Evolutionary conservation across 1,139 yeast species (phyloP), one percentile per base, ranked within the genome.

Genomic region (Candida sojae): DNA sequence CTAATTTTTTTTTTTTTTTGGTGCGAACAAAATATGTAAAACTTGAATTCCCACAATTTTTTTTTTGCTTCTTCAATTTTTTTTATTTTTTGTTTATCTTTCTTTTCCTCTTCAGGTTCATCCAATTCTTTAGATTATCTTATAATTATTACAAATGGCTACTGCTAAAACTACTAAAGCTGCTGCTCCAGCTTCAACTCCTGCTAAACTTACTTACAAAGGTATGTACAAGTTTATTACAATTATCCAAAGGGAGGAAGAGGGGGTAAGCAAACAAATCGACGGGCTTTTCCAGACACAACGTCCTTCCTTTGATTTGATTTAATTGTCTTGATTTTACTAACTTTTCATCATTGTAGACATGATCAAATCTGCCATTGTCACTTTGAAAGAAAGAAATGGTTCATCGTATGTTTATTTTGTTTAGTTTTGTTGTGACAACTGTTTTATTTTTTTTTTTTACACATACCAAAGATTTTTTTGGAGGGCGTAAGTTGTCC

Each of bases 291-390:
- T 17, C 21, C 21, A 17, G 21, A 17, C 3, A 17, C 21, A 17
- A 17, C 37, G 4, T 17, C 32, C 41, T 34, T 21, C 33, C 43
- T 17, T n/a, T 9, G 3, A 10, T 11, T 32, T 32, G 21, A 26
- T 26, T 26, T 26, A 6, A 6, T 26, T 26, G 29, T 26, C 17
- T 39, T 17, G 9, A n/a, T 5, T 37, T 42, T 55, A 57, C 62
- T 61, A 59, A 60, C 61, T 3, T 45, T 4, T 6, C 17, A 9
- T 36, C 30, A 25, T 7, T 37, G 13, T 62, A 83, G 96, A 88
- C 52, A 79, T 88, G 83, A 88, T 90, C 67, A 80, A 80, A 60
- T 83, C 86, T 52, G 96, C 96, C 48, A 77, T 90, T 56, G 65
- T 78, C 44, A 72, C 85, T 35, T 79, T 89, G 60, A 87, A 88